phyloP scores from a whole-genome alignment of 768 basidiomycete species.

The Porpolomopsis calyptriformis region DNA sequence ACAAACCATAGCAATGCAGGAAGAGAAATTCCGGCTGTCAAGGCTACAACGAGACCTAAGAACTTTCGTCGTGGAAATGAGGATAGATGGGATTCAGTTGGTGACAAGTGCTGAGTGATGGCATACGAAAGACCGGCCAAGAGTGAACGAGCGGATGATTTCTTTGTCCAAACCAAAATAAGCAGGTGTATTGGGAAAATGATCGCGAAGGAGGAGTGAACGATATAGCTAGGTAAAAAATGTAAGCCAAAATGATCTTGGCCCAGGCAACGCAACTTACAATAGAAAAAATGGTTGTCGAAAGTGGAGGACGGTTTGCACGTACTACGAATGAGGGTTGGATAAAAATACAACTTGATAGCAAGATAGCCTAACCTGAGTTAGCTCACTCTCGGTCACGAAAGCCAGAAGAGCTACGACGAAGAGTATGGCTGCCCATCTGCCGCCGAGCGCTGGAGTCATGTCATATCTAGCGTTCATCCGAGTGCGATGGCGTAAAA shows the following conservation, averaged over 20 bases:
- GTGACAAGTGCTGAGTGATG: slow-evolving; percentile 37
- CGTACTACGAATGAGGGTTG: slow-evolving; percentile 41
- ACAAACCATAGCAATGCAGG: slow-evolving; percentile 71
- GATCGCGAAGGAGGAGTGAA: slow-evolving; percentile 71
- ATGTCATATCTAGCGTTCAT: slow-evolving; percentile 19
- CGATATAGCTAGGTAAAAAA: slow-evolving; percentile 52
- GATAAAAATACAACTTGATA: neutral
- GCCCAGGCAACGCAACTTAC: slow-evolving; percentile 31
- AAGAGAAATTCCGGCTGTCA: slow-evolving; percentile 50
- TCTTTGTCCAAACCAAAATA: slow-evolving; percentile 44
- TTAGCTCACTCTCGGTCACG: slow-evolving; percentile 64
- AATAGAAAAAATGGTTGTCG: slow-evolving; percentile 85
- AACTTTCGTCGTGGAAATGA: slow-evolving; percentile 28
- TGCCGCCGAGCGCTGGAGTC: slow-evolving; percentile 35
- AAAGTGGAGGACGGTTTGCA: slow-evolving; percentile 68
- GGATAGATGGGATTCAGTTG: slow-evolving; percentile 13
- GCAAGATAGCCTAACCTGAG: slow-evolving; percentile 44
- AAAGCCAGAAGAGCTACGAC: slow-evolving; percentile 54
- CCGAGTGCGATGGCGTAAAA: neutral
- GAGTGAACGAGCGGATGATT: slow-evolving; percentile 38
- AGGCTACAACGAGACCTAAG: slow-evolving; percentile 25
- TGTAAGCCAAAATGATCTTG: neutral
- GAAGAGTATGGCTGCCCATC: slow-evolving; percentile 45
- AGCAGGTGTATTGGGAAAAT: slow-evolving; percentile 77
- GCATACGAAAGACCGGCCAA: slow-evolving; percentile 41